Evolutionary conservation across 169 alveolate species (phyloP), one percentile per base, ranked within the genome.

Genomic region (Neospora caninum): DNA sequence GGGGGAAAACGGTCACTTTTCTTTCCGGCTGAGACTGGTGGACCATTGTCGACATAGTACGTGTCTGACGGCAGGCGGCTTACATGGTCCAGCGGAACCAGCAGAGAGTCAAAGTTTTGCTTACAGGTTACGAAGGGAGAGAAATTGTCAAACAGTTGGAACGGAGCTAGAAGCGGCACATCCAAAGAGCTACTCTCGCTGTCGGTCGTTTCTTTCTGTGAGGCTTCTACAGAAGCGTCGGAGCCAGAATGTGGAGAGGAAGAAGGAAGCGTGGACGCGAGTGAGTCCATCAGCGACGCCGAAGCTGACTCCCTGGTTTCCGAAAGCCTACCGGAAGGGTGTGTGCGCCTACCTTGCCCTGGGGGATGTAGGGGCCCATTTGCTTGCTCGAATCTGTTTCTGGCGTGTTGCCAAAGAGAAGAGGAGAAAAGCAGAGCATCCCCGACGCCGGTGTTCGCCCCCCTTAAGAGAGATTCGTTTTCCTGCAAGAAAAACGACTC

Each of bases 51-150:
- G 54, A 96, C 64, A 87, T 96, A 97, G 89, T 96, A 97, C 45
- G 98, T 97, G 92, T 97, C 98, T 34, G 96, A 93, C 39, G 96
- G 94, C 80, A 78, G 92, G 78, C 98, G 87, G 43, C 97, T 89
- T 38, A 95, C 96, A 93, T 97, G 98, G 58, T 95, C 96, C 86
- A 91, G 82, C 27, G 98, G 98, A 0, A 97, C 95, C 1, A 96
- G 93, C 39, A 97, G 94, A 64, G 95, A 95, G 88, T 97, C 98
- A 88, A 97, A 97, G 91, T 97, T 97, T 80, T 97, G 88, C 53
- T 88, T 86, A n/a, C 89, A 86, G 10, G 96, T 89, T 27, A 97
- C 98, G 2, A 95, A 49, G 53, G 98, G 98, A 25, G 93, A 82
- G 67, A 97, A 96, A 64, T 95, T 91, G 53, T 95, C 96, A 22